Percentiles rank a stretch among this genome's conserved stretches.
These are phyloP conservation scores for Tirmania nivea DNA, from an alignment of 495 filamentous ascomycete species.

Conservation along the genomic window DNA sequence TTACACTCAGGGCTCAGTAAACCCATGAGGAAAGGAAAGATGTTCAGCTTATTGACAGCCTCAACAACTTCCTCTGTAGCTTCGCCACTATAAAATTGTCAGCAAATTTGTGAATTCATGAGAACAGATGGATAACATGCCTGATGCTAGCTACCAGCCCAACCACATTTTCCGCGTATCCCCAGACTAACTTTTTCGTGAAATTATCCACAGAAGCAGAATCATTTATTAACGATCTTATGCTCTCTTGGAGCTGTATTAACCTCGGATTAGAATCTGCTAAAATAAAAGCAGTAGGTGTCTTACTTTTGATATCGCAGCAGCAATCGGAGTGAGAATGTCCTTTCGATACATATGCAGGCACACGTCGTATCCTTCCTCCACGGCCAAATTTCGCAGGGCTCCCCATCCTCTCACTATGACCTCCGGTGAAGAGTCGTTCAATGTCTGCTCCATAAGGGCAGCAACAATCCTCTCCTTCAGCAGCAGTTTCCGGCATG, in stretches of 20 bases:
- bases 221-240: slow-evolving; percentile 3
- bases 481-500: slow-evolving; percentile 35
- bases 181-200: slow-evolving; percentile 13
- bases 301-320: slow-evolving; percentile 27
- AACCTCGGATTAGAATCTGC: slow-evolving; percentile 3
- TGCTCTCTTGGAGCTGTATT: slow-evolving; percentile 6
- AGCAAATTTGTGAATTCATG: slow-evolving; percentile 1
- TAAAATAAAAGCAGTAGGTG: background rate
- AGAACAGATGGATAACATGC: slow-evolving; percentile 1
- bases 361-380: slow-evolving; percentile 39
- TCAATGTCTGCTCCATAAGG: slow-evolving; percentile 37
- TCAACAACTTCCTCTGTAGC: slow-evolving; percentile 33
- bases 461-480: slow-evolving; percentile 38
- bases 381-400: slow-evolving; percentile 32
- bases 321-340: slow-evolving; percentile 31
- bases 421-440: slow-evolving; percentile 34
- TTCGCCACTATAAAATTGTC: slow-evolving; percentile 13
- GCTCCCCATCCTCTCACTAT: slow-evolving; percentile 39
- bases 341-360: slow-evolving; percentile 38
- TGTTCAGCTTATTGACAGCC: slow-evolving; percentile 26
- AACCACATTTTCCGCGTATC: slow-evolving; percentile 16
- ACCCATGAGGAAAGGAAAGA: slow-evolving; percentile 31
- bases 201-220: slow-evolving; percentile 1
- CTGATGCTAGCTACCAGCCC: slow-evolving; percentile 15
- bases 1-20: slow-evolving; percentile 21